phyloP scores from a whole-genome alignment of 2,329 filamentous ascomycete genomes.

The Ciborinia camelliae region DNA sequence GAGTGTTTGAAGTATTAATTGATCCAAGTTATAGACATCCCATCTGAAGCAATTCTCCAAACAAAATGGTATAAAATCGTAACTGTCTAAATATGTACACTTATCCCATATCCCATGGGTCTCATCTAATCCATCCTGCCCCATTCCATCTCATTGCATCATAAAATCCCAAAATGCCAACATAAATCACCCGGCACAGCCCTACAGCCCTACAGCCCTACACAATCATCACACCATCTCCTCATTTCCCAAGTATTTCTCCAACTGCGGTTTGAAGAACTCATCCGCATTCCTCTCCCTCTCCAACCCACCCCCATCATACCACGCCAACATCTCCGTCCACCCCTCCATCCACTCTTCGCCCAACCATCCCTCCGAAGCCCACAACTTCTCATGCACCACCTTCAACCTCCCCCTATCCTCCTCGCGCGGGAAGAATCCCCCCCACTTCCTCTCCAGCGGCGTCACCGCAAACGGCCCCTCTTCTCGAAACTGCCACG shows the following conservation, averaged over 20 bases:
- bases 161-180: background rate
- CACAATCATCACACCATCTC: too few relatives aligned
- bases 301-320: background rate
- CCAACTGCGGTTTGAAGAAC: slow-evolving; percentile 1
- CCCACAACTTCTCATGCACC: slow-evolving; percentile 20
- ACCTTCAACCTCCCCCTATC: slow-evolving; percentile 15
- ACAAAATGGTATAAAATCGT: background rate
- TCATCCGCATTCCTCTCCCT: slow-evolving; percentile 15
- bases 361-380: slow-evolving; percentile 1
- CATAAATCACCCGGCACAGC: background rate
- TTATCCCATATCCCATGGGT: too few relatives aligned
- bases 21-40: background rate
- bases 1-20: too few relatives aligned
- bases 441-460: slow-evolving; percentile 11
- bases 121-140: too few relatives aligned
- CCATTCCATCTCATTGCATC: too few relatives aligned
- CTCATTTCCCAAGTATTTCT: background rate
- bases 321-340: slow-evolving; percentile 13
- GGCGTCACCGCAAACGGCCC: slow-evolving; percentile 9
- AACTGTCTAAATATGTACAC: background rate
- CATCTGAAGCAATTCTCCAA: background rate
- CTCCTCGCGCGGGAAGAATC: slow-evolving; percentile 14
- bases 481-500: slow-evolving; percentile 16
- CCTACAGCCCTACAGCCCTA: too few relatives aligned
- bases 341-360: slow-evolving; percentile 13